Evolutionary conservation across 2,329 filamentous ascomycete genomes (phyloP).

Genomic region (Peltaster fructicola): DNA sequence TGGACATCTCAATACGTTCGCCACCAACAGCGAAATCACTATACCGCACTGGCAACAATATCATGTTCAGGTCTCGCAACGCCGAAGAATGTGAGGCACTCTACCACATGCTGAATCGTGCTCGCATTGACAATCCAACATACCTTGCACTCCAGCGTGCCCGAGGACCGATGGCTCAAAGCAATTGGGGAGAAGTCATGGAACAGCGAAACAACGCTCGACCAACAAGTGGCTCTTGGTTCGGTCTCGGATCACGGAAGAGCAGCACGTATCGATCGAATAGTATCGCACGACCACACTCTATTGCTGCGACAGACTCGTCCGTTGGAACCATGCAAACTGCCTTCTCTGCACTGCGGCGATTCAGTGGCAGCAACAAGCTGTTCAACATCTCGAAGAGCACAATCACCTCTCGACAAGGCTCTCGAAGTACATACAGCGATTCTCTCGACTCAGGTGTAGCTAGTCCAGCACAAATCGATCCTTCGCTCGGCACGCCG

Average conservation of each 20-base stretch:
- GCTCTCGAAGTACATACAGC: constrained; percentile 35
- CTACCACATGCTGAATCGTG: constrained; percentile 72
- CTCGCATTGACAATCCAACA: constrained; percentile 81
- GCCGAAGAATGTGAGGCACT: constrained; percentile 62
- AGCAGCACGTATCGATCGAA: constrained; percentile 37
- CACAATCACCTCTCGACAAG: constrained; percentile 43
- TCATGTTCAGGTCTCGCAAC: constrained; percentile 74
- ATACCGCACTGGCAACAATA: constrained; percentile 52
- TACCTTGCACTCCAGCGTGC: constrained; percentile 65
- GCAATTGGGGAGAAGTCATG: constrained; percentile 33
- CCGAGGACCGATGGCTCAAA: constrained; percentile 37
- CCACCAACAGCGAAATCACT: constrained; percentile 58
- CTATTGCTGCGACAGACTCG: constrained; percentile 48
- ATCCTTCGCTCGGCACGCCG: constrained; percentile 23
- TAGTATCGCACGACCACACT: constrained; percentile 36
- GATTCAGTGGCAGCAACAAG: constrained; percentile 49
- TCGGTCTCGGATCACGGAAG: constrained; percentile 35
- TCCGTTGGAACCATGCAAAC: constrained; percentile 61
- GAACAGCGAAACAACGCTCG: constrained; percentile 32
- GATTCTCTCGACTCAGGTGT: constrained; percentile 40
- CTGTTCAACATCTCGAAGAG: constrained; percentile 73
- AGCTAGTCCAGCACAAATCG: constrained; percentile 16
- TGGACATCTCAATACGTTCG: constrained; percentile 88
- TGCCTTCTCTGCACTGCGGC: constrained; percentile 60
- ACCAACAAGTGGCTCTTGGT: constrained; percentile 30